Percentiles rank a stretch among this genome's conserved stretches.
phyloP scores from a whole-genome alignment of 208 protist genomes.

The Balamuthia mandrillaris region DNA sequence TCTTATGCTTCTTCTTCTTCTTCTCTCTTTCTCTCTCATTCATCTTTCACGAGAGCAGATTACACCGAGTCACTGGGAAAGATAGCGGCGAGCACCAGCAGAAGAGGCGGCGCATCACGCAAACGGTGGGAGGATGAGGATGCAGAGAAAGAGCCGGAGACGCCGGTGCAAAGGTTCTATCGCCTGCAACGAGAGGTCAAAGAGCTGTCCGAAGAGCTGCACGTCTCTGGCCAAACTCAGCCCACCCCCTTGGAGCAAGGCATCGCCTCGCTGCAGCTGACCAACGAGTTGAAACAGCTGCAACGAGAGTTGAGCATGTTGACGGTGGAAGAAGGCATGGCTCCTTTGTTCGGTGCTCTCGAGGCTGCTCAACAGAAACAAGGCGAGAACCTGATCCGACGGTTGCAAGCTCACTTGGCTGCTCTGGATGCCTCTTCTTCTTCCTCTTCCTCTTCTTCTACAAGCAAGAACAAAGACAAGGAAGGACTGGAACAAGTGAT shows the following conservation, averaged over 20 bases:
- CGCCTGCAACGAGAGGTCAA: slow-evolving; percentile 27
- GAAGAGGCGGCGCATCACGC: no score
- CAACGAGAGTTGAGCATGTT: neutral
- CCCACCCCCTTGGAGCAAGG: slow-evolving; percentile 34
- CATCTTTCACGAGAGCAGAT: no score
- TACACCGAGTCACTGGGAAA: no score
- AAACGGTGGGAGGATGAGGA: no score
- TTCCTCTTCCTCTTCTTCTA: neutral
- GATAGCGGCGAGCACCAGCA: no score
- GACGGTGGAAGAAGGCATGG: neutral
- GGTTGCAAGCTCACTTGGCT: slow-evolving; percentile 8
- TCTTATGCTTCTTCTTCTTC: no score
- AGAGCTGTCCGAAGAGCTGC: slow-evolving; percentile 36
- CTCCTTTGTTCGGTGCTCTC: neutral
- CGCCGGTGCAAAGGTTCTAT: slow-evolving; percentile 36
- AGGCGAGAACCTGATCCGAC: no score
- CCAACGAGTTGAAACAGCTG: neutral
- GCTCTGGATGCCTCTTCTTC: neutral
- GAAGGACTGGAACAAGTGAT: neutral
- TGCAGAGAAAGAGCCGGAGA: neutral
- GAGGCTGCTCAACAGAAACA: neutral
- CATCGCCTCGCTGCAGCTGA: slow-evolving; percentile 10
- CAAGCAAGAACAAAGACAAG: neutral
- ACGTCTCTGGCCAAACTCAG: neutral
- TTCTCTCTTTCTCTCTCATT: no score